Evolutionary conservation across 345 rosid genomes (phyloP).

Genomic region (Salix purpurea): DNA sequence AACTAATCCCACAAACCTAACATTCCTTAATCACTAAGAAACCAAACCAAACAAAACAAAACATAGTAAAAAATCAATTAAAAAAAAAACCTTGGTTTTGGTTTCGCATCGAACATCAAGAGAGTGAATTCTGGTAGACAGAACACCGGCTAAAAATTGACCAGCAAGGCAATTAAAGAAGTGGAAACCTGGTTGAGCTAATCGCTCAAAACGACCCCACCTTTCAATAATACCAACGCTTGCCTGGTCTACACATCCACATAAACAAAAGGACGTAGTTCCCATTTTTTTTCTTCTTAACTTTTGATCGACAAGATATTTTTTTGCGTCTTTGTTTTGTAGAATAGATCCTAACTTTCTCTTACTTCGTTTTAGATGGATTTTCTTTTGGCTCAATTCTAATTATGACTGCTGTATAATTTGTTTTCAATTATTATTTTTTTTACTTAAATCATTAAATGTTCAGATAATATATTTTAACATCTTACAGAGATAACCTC

Average conservation of each 20-base stretch:
- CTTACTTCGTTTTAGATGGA: not conserved
- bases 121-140: conserved; percentile 80
- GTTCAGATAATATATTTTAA: no score
- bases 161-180: conserved; percentile 69
- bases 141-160: conserved; percentile 72
- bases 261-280: conserved; percentile 37
- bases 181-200: conserved; percentile 85
- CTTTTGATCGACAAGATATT: not conserved
- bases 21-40: not conserved
- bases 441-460: no score
- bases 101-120: conserved; percentile 91
- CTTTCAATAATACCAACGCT: conserved; percentile 74
- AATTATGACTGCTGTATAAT: not conserved
- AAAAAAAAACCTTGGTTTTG: conserved; percentile 66
- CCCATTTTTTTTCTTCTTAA: conserved; percentile 39
- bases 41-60: not conserved
- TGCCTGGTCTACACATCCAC: conserved; percentile 82
- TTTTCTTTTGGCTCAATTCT: not conserved
- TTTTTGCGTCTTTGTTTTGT: not conserved
- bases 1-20: not conserved
- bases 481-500: no score
- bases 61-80: not conserved
- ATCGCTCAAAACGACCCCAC: conserved; percentile 86
- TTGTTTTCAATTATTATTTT: no score
- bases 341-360: not conserved